Base-by-base conservation (phyloP, 306 rosid species). In the Quercus wislizeni region DNA sequence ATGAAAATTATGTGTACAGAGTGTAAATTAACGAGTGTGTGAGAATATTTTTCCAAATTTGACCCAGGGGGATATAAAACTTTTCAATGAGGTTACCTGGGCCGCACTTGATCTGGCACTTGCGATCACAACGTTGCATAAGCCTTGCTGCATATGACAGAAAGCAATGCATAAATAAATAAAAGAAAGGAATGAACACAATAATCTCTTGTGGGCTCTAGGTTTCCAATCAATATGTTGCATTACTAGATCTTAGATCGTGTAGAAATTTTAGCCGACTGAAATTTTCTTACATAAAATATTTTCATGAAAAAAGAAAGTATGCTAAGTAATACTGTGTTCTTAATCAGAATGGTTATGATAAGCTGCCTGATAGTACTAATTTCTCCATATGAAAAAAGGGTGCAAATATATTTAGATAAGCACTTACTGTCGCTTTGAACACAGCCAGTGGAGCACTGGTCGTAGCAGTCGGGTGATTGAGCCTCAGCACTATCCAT, bases 361-460 rank as follows among this genome's bases (percentile, higher is more conserved):
- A 38, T 38, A 38, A 38, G 11, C 46, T 38, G 2, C 46, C 46
- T 7, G 46, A 38, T 38, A 2, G 11, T 38, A 38, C 46, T 38
- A 38, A 38, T 38, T 38, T 38, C 46, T 38, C 46, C 46, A 0
- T 38, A 21, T 8, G 8, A 3, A 21, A 17, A 6, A 71, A 58
- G 6, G 4, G 41, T 5, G 17, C 12, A 3, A 33, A 55, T 8
- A 51, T 46, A 5, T 3, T n/a, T 1, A 5, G 23, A 55, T 17
- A 56, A 49, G n/a, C 0, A 76, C 83, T 28, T 13, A 89, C 97
- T 0, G 69, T 89, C 76, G 5, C 65, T 67, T 33, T 80, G 73
- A 75, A 86, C 92, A n/a, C 97, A 91, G 65, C 9, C 90, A 23
- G 93, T 91, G 52, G 71, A 7, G 79, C 97, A 91, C 72, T 20